Evolutionary conservation across 192 early-diverging fungal genomes (phyloP).

Genomic region (Coemansia sp.): DNA sequence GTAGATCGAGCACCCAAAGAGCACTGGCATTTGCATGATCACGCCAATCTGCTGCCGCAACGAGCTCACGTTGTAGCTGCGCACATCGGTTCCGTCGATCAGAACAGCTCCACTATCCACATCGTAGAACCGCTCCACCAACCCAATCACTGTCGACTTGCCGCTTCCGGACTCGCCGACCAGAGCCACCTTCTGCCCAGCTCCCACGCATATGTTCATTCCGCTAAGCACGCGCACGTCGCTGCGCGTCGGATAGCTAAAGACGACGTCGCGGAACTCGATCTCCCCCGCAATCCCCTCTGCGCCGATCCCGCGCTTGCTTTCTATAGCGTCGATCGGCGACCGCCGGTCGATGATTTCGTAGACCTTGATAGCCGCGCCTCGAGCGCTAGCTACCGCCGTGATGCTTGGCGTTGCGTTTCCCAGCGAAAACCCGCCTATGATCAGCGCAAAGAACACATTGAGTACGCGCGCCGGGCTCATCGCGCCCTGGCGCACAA

Average conservation of each 20-base stretch:
- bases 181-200: constrained; percentile 86
- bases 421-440: constrained; percentile 76
- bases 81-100: constrained; percentile 76
- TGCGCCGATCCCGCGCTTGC: constrained; percentile 36
- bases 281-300: constrained; percentile 63
- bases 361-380: constrained; percentile 81
- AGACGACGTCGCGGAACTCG: constrained; percentile 73
- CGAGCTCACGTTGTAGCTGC: constrained; percentile 76
- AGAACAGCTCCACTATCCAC: constrained; percentile 55
- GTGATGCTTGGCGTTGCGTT: constrained; percentile 71
- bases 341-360: constrained; percentile 79
- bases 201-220: constrained; percentile 65
- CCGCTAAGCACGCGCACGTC: constrained; percentile 78
- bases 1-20: constrained; percentile 76
- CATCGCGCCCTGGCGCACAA: constrained; percentile 58
- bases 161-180: constrained; percentile 86
- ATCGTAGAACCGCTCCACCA: constrained; percentile 88
- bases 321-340: constrained; percentile 65
- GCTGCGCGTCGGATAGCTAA: constrained; percentile 81
- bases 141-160: constrained; percentile 81
- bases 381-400: constrained; percentile 71
- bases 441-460: constrained; percentile 87
- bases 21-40: constrained; percentile 88
- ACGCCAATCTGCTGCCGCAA: constrained; percentile 84
- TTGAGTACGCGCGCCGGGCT: constrained; percentile 61